Percentiles rank a stretch among this genome's conserved stretches.
Evolutionary conservation across 768 basidiomycete species (phyloP).

Genomic region (Sporobolomyces roseus): DNA sequence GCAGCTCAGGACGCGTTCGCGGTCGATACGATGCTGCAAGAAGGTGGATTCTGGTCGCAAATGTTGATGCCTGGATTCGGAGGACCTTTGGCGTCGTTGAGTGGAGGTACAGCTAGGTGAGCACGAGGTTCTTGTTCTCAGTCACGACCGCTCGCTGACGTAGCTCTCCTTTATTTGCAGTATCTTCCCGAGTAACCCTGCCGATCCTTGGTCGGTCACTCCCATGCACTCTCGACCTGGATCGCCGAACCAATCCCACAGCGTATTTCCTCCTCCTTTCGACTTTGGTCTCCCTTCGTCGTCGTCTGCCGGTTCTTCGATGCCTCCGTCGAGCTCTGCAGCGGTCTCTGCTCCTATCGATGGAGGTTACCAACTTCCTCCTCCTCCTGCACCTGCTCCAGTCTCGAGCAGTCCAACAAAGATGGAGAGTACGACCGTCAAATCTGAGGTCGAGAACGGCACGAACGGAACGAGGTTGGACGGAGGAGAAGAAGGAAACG

Average conservation of each 20-base stretch:
- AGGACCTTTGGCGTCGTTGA: slow-evolving; percentile 20
- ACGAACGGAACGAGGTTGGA: no score
- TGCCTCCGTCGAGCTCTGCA: neutral
- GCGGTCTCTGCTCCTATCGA: neutral
- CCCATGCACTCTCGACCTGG: slow-evolving; percentile 37
- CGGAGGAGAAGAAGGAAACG: neutral
- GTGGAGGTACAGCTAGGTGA: slow-evolving; percentile 34
- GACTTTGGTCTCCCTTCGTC: slow-evolving; percentile 5
- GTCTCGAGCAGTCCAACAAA: neutral
- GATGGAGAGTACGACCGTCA: no score
- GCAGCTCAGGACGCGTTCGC: slow-evolving; percentile 30
- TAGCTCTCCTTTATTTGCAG: neutral
- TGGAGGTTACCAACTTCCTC: neutral
- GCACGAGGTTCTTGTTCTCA: neutral
- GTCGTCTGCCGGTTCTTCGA: neutral
- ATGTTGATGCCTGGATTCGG: slow-evolving; percentile 41
- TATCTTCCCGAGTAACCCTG: slow-evolving; percentile 13
- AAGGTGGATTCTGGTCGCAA: slow-evolving; percentile 36
- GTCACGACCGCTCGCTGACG: neutral
- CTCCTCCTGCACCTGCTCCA: slow-evolving; percentile 2
- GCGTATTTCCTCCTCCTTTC: slow-evolving; percentile 10
- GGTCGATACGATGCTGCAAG: slow-evolving; percentile 34
- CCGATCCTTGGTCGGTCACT: slow-evolving; percentile 35
- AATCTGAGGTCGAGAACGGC: no score
- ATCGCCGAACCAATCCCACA: neutral